Evolutionary conservation across 305 asterid species (phyloP), one percentile per base, ranked within the genome.

Genomic region (Fraxinus paxiana): DNA sequence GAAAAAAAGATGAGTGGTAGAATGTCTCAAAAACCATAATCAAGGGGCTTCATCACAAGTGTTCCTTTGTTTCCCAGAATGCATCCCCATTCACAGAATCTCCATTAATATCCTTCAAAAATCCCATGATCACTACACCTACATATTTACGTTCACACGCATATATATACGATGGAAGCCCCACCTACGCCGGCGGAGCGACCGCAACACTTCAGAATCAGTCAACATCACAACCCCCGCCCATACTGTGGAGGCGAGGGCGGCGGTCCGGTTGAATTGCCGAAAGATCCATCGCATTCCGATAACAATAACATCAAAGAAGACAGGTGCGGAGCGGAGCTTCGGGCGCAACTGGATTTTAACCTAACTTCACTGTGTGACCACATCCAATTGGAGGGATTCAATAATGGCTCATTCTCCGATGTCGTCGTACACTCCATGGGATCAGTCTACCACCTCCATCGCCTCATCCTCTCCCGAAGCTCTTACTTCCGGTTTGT

Each of bases 301-400:
- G 90, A 76, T 54, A 81, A 43, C 71, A 83, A 81, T 67, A 80
- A 85, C 56, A 30, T 78, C 82, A 37, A 84, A 67, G 87, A 84
- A 24, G 97, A 92, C 85, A 81, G 88, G 79, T 88, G 88, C 43
- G 83, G 93, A 73, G 91, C 88, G 65, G 83, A 85, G 86, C 87
- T 87, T 75, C 83, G 86, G 85, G 85, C 88, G 59, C 69, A 92
- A 13, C 65, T 86, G 78, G 97, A 95, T 87, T 88, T 94, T 85
- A 95, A 93, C 88, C 97, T 95, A 37, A 89, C 94, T 10, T 92
- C 97, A 10, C 93, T 95, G 34, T 95, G 99, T 81, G 97, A 92
- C 84, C 99, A 96, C 84, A 90, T 96, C 82, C 97, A 92, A 81
- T 77, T 88, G 86, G 93, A 96, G 88, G 99, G 99, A 73, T 96